Evolutionary conservation across 495 filamentous ascomycete species (phyloP).

Genomic region (Penicillium tannophilum): DNA sequence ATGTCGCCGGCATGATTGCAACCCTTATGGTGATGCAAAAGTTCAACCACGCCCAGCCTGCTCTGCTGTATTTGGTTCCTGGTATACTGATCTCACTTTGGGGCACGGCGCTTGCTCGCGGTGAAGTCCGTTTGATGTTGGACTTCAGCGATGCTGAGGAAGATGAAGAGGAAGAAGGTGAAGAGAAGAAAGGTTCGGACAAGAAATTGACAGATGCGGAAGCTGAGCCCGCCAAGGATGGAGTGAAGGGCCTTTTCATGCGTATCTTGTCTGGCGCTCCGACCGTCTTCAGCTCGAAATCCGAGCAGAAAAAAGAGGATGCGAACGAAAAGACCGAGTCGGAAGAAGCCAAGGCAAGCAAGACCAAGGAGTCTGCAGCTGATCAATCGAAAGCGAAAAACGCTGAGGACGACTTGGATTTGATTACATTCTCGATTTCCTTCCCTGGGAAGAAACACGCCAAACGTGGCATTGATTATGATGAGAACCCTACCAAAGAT

Average conservation of each 20-base stretch:
- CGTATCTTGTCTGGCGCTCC: conserved; percentile 32
- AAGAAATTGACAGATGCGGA: conserved; percentile 28
- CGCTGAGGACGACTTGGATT: conserved; percentile 19
- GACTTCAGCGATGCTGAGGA: conserved; percentile 68
- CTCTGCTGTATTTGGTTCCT: conserved; percentile 90
- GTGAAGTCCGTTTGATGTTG: conserved; percentile 77
- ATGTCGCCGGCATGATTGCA: conserved; percentile 73
- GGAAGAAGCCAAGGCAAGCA: conserved; percentile 10
- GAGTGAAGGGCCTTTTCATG: conserved; percentile 29
- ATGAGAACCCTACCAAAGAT: background rate
- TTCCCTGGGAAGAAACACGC: conserved; percentile 25
- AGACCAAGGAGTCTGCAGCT: conserved; percentile 8
- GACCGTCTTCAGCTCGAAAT: conserved; percentile 10
- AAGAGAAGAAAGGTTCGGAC: conserved; percentile 5
- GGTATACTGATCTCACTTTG: conserved; percentile 76
- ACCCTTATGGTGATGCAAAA: conserved; percentile 79
- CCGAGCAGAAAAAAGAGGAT: conserved; percentile 10
- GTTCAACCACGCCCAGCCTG: conserved; percentile 83
- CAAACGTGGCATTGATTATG: background rate
- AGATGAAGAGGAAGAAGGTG: conserved; percentile 25
- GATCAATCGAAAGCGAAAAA: conserved; percentile 20
- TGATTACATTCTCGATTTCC: conserved; percentile 43
- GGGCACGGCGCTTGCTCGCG: conserved; percentile 71
- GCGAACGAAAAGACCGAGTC: conserved; percentile 11
- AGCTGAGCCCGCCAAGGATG: conserved; percentile 11